These are phyloP conservation scores for Stephania japonica DNA, from an alignment of 164 flowering plant genomes.

Conservation along the genomic window DNA sequence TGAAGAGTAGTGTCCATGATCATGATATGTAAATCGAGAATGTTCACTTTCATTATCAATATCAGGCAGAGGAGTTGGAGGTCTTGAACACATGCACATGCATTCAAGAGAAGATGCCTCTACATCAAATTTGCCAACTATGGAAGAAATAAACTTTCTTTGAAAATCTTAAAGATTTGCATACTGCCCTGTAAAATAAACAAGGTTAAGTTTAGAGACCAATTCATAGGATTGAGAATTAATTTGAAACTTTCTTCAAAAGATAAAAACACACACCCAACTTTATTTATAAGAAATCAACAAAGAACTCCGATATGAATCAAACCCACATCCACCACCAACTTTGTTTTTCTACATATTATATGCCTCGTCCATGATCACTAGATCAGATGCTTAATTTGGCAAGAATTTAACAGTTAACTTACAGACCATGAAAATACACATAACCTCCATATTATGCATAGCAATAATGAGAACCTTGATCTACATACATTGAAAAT, in stretches of 20 bases:
- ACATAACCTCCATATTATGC: too few relatives aligned
- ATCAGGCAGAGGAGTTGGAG: constrained; percentile 13
- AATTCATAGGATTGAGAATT: not conserved
- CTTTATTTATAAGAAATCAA: too few relatives aligned
- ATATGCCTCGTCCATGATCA: too few relatives aligned
- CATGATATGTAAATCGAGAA: constrained; percentile 25
- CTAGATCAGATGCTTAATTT: too few relatives aligned
- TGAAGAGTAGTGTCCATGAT: constrained; percentile 7
- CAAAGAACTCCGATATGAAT: too few relatives aligned
- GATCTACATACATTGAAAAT: too few relatives aligned
- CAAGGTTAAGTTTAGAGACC: not conserved
- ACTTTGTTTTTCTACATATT: too few relatives aligned
- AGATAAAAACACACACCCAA: constrained; percentile 34
- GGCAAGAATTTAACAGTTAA: too few relatives aligned
- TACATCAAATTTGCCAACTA: constrained; percentile 14
- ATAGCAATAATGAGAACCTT: too few relatives aligned
- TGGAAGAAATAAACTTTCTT: constrained; percentile 27
- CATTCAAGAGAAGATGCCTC: constrained; percentile 23
- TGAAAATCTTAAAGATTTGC: constrained; percentile 33
- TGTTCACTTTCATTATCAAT: constrained; percentile 39
- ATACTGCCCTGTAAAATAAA: constrained; percentile 41
- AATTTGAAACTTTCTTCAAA: not conserved
- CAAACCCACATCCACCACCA: too few relatives aligned
- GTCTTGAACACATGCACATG: constrained; percentile 4
- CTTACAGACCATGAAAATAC: too few relatives aligned